Evolutionary conservation across 169 alveolate species (phyloP), one percentile per base, ranked within the genome.

Genomic region (Plasmodium gaboni): DNA sequence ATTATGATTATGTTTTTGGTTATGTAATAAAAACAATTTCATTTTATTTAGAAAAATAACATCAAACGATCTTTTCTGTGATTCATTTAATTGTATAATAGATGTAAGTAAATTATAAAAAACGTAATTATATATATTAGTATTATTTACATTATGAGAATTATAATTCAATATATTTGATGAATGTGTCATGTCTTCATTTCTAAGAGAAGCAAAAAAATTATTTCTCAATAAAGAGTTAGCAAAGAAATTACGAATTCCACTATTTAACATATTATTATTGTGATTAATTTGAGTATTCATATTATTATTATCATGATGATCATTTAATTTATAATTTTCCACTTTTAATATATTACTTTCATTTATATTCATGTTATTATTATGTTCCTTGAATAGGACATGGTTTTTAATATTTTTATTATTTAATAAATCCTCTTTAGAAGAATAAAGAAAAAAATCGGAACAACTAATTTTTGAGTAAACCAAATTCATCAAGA

Each of bases 401-500:
- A 38, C 46, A 38, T 38, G 46, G 7, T 9, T 38, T 9, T 38
- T 38, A 9, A 38, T 38, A 5, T 38, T 38, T 38, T 38, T 38
- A 38, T 38, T 38, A 38, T 38, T 38, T 38, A 38, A 38, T 3
- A 38, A 38, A 19, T 46, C 88, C 4, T 42, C 17, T 6, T 24
- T 48, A 48, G 68, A 12, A 0, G 46, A 38, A 38, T 38, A 38
- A 38, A 38, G 46, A 65, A 59, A 70, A 42, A 71, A 59, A 26
- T 70, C 73, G 2, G 76, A 60, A 57, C 5, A 63, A 46, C 63
- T 86, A 17, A 86, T 70, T 71, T 86, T 86, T 38, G 92, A 69
- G 72, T 70, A 70, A 7, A 69, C 92, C 10, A 86, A 59, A 86
- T 86, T 86, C 87, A 86, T 71, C 28, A 72, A 48, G 51, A 86